Conservation (phyloP, 108 stramenopile species). For the Conticribra guillardii region DNA sequence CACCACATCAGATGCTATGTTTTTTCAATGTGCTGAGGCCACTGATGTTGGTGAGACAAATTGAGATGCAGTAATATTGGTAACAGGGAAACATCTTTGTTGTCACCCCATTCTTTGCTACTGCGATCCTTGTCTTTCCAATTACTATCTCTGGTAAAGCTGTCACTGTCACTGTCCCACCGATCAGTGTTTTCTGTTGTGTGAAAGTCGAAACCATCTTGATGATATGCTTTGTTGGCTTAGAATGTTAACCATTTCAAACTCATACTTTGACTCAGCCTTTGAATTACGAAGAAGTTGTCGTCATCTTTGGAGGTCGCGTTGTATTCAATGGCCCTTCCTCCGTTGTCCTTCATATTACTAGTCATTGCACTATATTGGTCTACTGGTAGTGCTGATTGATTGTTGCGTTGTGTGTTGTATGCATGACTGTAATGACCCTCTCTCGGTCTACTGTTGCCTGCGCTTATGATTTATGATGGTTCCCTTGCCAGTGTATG, state of each 20-base stretch:
- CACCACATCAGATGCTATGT: no score
- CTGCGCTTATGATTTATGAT: no score
- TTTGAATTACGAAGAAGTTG: slow-evolving; percentile 35
- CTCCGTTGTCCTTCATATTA: no score
- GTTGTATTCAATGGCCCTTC: no score
- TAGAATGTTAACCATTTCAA: slow-evolving; percentile 39
- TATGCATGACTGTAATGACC: no score
- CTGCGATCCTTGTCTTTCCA: slow-evolving; percentile 13
- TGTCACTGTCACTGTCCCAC: slow-evolving; percentile 14
- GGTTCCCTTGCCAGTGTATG: no score
- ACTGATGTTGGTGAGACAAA: slow-evolving; percentile 27
- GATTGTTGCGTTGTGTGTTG: no score
- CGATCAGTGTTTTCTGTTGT: slow-evolving; percentile 1
- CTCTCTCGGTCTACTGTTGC: no score
- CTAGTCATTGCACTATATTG: no score
- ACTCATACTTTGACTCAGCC: not conserved
- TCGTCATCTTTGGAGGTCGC: slow-evolving; percentile 14
- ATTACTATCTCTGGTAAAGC: not conserved
- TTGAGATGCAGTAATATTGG: not conserved
- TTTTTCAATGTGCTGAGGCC: no score
- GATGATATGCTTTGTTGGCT: not conserved
- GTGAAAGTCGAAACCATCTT: slow-evolving; percentile 22
- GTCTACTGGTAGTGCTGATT: no score
- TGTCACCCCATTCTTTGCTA: slow-evolving; percentile 17
- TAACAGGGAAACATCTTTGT: not conserved